Evolutionary conservation across 495 filamentous ascomycete genomes (phyloP).

Genomic region (Friedmanniomyces endolithicus): DNA sequence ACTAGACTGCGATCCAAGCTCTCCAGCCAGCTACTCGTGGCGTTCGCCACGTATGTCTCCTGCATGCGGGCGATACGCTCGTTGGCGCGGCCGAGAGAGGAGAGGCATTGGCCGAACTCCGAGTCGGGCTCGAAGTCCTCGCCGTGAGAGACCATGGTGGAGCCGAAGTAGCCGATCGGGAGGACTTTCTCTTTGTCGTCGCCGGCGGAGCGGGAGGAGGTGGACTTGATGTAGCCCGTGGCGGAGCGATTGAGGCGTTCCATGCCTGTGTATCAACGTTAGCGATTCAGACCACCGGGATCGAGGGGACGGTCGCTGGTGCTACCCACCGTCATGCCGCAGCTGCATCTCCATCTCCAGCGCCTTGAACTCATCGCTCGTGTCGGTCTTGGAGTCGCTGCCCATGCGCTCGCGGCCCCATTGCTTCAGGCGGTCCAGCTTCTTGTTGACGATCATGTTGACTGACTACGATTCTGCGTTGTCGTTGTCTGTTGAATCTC

Average conservation of each 20-base stretch:
- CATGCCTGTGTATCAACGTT: slow-evolving; percentile 47
- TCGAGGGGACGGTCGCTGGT: neutral
- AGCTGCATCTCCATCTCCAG: slow-evolving; percentile 88
- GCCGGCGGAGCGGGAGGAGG: slow-evolving; percentile 73
- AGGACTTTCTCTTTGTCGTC: slow-evolving; percentile 77
- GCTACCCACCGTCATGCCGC: slow-evolving; percentile 68
- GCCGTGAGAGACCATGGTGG: slow-evolving; percentile 79
- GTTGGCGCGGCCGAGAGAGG: slow-evolving; percentile 44
- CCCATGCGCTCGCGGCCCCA: slow-evolving; percentile 98
- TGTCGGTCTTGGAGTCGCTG: slow-evolving; percentile 73
- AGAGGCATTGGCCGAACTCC: slow-evolving; percentile 79
- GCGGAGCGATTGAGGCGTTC: slow-evolving; percentile 85
- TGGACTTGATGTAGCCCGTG: slow-evolving; percentile 77
- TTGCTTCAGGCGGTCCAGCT: slow-evolving; percentile 93
- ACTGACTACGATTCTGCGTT: neutral
- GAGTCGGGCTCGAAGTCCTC: slow-evolving; percentile 89
- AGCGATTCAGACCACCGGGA: neutral
- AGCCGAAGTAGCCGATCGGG: slow-evolving; percentile 69
- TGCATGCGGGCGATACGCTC: slow-evolving; percentile 81
- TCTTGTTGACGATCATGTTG: slow-evolving; percentile 88
- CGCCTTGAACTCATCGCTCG: slow-evolving; percentile 86
- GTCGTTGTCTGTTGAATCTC: too few relatives aligned
- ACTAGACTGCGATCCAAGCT: slow-evolving; percentile 76
- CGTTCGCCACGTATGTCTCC: slow-evolving; percentile 69
- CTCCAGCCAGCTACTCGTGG: slow-evolving; percentile 82